phyloP scores from a whole-genome alignment of 352 stramenopile genomes.

The Phytophthora lateralis region DNA sequence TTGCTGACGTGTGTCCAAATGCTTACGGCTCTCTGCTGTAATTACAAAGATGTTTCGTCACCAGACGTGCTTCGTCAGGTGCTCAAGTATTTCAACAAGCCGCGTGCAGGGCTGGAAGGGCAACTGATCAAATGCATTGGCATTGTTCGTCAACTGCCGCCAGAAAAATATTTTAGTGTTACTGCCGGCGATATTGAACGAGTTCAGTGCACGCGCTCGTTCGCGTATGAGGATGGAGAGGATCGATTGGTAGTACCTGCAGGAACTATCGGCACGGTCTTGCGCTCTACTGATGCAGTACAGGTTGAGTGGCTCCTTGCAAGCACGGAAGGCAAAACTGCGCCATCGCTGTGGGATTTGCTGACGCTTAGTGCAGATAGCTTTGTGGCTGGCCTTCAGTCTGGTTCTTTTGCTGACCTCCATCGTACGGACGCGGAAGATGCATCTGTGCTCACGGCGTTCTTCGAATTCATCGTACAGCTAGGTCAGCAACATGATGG shows the following conservation, averaged over 20 bases:
- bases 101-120: conserved; percentile 25
- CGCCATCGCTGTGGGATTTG: conserved; percentile 52
- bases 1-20: conserved; percentile 55
- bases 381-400: conserved; percentile 51
- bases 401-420: conserved; percentile 27
- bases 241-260: conserved; percentile 41
- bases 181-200: conserved; percentile 15
- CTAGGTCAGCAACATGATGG: conserved; percentile 38
- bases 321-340: conserved; percentile 3
- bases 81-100: conserved; percentile 56
- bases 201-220: conserved; percentile 53
- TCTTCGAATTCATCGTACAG: conserved; percentile 67
- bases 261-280: conserved; percentile 42
- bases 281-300: conserved; percentile 22
- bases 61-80: conserved; percentile 48
- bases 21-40: conserved; percentile 55
- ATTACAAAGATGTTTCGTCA: conserved; percentile 30
- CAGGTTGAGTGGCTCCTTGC: conserved; percentile 54
- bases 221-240: conserved; percentile 49
- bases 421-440: conserved; percentile 41
- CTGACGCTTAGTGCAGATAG: conserved; percentile 47
- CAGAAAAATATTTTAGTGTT: conserved; percentile 49
- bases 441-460: conserved; percentile 50
- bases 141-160: conserved; percentile 39
- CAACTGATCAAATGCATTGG: conserved; percentile 2